Conservation (phyloP, 169 alveolate genomes). For the Cryptosporidium tyzzeri region DNA sequence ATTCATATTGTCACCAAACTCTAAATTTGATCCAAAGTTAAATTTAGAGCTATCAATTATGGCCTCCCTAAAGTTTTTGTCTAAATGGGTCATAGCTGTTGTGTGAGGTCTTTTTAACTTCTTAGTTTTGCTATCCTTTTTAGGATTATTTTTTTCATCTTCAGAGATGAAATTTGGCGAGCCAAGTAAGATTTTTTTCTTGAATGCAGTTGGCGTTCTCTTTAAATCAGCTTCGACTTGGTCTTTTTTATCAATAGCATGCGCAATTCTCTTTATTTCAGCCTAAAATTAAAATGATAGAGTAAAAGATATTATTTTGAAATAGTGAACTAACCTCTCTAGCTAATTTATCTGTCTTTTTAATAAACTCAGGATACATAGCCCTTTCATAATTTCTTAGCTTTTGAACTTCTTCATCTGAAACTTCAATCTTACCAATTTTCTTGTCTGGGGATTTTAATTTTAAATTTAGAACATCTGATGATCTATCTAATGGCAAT, state of each 20-base stretch:
- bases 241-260: slow-evolving; percentile 31
- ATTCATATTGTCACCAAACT: not conserved
- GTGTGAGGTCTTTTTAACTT: slow-evolving; percentile 50
- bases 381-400: slow-evolving; percentile 36
- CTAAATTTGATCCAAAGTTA: not conserved
- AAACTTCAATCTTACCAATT: slow-evolving; percentile 20
- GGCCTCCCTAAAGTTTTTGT: slow-evolving; percentile 9
- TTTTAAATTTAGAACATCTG: slow-evolving; percentile 10
- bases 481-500: slow-evolving; percentile 22
- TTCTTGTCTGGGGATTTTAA: not conserved
- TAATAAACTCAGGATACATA: slow-evolving; percentile 17
- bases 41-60: slow-evolving; percentile 10
- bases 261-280: slow-evolving; percentile 18
- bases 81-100: slow-evolving; percentile 49
- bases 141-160: not conserved
- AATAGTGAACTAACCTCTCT: slow-evolving; percentile 32
- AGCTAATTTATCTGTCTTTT: slow-evolving; percentile 33
- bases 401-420: slow-evolving; percentile 54
- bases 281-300: slow-evolving; percentile 12
- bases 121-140: not conserved
- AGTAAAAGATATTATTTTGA: not conserved
- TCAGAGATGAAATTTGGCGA: not conserved
- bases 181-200: not conserved
- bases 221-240: slow-evolving; percentile 45
- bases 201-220: slow-evolving; percentile 32